Conservation (phyloP, 2,329 filamentous ascomycete species). For the Cordyceps pruinosa region DNA sequence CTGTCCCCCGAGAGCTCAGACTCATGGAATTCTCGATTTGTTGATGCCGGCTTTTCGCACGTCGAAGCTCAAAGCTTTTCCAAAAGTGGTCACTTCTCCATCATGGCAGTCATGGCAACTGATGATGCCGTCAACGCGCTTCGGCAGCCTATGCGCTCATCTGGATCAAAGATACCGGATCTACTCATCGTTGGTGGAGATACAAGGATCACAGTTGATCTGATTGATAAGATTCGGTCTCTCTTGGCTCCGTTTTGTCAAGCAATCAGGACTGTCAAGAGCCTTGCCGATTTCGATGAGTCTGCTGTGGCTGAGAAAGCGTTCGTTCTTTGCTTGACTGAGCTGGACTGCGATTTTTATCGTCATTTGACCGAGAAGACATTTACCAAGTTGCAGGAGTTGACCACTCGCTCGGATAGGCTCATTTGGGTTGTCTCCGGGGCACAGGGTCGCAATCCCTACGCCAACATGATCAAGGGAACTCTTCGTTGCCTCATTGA, state of each 20-base stretch:
- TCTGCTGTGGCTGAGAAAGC: not conserved
- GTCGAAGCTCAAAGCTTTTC: not conserved
- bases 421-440: not conserved
- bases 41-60: not conserved
- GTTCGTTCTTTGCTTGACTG: not conserved
- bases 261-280: not conserved
- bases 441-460: not conserved
- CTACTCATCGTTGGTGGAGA: not conserved
- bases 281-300: not conserved
- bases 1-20: no score
- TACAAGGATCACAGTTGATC: not conserved
- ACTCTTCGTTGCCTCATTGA: not conserved
- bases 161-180: not conserved
- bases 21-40: not conserved
- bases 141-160: not conserved
- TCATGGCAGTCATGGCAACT: constrained; percentile 3
- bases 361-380: not conserved
- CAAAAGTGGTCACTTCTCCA: not conserved
- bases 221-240: not conserved
- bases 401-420: not conserved
- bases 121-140: not conserved
- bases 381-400: not conserved
- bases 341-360: not conserved
- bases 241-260: not conserved
- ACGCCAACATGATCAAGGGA: constrained; percentile 4